Base-by-base conservation (phyloP, 257 asterid species). In the Solanum paucissectum region DNA sequence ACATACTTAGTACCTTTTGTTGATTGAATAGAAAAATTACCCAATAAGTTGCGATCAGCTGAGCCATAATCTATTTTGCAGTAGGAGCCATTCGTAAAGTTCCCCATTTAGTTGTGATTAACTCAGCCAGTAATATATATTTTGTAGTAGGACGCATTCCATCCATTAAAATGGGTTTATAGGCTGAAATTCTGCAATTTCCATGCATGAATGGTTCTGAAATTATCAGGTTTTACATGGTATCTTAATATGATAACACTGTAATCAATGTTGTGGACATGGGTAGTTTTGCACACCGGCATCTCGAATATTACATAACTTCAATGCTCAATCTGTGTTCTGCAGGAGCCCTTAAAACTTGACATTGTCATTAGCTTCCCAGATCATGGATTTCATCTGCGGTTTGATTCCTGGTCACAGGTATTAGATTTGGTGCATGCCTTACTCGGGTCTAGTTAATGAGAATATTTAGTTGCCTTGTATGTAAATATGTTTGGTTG, bases 351-450 rank as follows among this genome's bases (percentile, higher is more conserved):
- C 42, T 81, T 95, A 87, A 94, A 92, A 83, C 95, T 95, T 33
- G 98, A 95, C 85, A 91, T 93, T 68, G 98, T 95, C 86, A 94
- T 95, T 83, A 95, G 96, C 93, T 95, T 95, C 90, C 98, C 98
- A 5, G 98, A 95, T 87, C 96, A 95, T 90, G 98, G 98, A 8
- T 95, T 95, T 88, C 98, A 95, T 91, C 93, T 95, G 14, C 93
- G 98, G 83, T 95, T 95, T 87, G 96, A 95, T 89, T 98, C 98
- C 83, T 94, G 98, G 96, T 93, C 98, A 55, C 98, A 95, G 98
- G 98, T 95, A 92, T 38, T 88, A 79, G 81, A 32, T 76, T 16
- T 88, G 37, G 68, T 84, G 85, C 88, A 62, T 87, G 86, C 84
- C 66, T 52, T 69, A 21, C 75, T 73, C 7, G 29, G 18, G 20